phyloP scores from a whole-genome alignment of 2,329 filamentous ascomycete species.

The Simplicillium sp. region DNA sequence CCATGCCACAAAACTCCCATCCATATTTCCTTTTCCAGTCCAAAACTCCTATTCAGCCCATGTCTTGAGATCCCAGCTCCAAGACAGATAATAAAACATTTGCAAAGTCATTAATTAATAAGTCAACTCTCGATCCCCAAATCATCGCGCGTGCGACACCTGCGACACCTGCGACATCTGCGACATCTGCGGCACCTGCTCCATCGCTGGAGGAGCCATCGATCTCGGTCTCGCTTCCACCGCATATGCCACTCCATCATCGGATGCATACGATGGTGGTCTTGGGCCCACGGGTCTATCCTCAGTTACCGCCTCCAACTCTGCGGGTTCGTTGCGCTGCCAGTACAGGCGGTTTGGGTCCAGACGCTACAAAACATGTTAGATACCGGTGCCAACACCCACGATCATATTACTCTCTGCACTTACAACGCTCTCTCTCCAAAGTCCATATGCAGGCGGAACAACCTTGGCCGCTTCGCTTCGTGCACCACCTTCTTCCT shows the following conservation, averaged over 20 bases:
- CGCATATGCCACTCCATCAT: conserved; percentile 66
- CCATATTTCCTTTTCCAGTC: conserved; percentile 1
- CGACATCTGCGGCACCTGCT: too few species aligned
- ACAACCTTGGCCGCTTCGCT: conserved; percentile 47
- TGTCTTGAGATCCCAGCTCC: too few species aligned
- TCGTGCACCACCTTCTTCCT: conserved; percentile 53
- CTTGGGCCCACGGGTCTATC: conserved; percentile 26
- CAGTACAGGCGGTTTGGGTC: conserved; percentile 77
- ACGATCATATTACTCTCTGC: not conserved
- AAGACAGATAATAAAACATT: too few species aligned
- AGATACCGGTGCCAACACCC: not conserved
- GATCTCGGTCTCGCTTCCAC: conserved; percentile 49
- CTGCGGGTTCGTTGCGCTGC: conserved; percentile 50
- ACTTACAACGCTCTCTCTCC: conserved; percentile 74
- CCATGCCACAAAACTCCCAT: conserved; percentile 1
- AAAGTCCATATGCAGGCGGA: conserved; percentile 79
- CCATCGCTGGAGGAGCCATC: conserved; percentile 13
- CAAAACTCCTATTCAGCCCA: too few species aligned
- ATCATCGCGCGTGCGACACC: too few species aligned
- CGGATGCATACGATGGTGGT: conserved; percentile 68
- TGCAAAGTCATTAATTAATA: too few species aligned
- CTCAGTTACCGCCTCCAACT: conserved; percentile 11
- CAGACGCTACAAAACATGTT: conserved; percentile 42
- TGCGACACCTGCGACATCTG: too few species aligned
- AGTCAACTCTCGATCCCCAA: too few species aligned